Base-by-base conservation (phyloP, 129 eudicot genomes). In the sunflower (Helianthus annuus) region DNA sequence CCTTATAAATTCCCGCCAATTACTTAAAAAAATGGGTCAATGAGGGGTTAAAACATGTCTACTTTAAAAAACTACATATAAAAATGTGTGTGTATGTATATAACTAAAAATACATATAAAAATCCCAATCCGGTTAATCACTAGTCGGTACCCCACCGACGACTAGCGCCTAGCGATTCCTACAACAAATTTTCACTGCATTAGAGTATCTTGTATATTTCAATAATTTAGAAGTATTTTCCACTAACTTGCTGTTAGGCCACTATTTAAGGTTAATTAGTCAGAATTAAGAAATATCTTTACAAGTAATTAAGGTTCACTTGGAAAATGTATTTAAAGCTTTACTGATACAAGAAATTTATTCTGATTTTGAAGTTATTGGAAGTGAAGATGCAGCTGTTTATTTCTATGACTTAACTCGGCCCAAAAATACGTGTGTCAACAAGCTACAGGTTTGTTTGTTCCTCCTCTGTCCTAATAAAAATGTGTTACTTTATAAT, bases 311-410 rank as follows among this genome's bases (percentile, higher is more conserved):
- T 57, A 57, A 9, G 63, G 24, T 24, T 22, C 5, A 19, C 62
- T 56, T 56, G 62, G 22, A 56, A 7, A 56, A 7, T 56, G 62
- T 22, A 24, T 60, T 60, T 60, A 4, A 34, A 60, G 45, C 22
- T 78, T 70, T 34, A 78, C 77, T 78, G 56, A 78, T 68, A 57
- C 64, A 17, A 40, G 24, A 29, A 29, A 6, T 63, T 14, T 67
- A 10, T 65, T 44, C 48, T 75, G 49, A 16, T 78, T 75, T 12
- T 80, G 80, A 68, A 95, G 99, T 95, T 78, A 91, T 83, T 85
- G 99, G 99, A 74, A 95, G 97, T 72, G 99, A 95, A 75, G 99
- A 95, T 79, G 91, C 91, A 71, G 84, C 87, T 48, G 97, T 95
- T 55, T 91, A 95, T 78, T 95, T 95, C 85, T 95, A 91, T 36